phyloP scores from a whole-genome alignment of 495 filamentous ascomycete genomes.

The Tetracladium marchalianum region DNA sequence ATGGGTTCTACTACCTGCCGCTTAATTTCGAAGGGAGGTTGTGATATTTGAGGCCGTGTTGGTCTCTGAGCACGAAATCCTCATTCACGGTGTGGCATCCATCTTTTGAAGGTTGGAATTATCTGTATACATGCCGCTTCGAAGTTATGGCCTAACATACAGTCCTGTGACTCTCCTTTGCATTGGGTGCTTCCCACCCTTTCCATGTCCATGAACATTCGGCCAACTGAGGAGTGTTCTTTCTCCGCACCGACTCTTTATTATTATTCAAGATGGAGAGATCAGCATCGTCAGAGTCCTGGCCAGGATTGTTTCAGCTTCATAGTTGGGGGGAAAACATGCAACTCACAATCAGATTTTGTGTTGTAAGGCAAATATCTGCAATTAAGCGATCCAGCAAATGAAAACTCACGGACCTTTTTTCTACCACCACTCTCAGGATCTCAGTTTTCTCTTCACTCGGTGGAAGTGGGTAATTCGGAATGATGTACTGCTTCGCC shows the following conservation, averaged over 20 bases:
- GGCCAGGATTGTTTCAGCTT: neutral
- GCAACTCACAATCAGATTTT: constrained; percentile 37
- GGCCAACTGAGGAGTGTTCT: constrained; percentile 20
- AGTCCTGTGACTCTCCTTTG: constrained; percentile 46
- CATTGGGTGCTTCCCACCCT: constrained; percentile 33
- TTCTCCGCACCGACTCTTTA: constrained; percentile 20
- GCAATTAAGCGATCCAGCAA: constrained; percentile 51
- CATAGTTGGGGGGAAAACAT: constrained; percentile 17
- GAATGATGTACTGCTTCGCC: constrained; percentile 66
- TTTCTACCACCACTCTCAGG: constrained; percentile 56
- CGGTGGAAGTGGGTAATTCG: constrained; percentile 64
- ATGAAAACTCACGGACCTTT: constrained; percentile 60
- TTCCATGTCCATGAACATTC: constrained; percentile 12
- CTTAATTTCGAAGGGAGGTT: too few relatives aligned
- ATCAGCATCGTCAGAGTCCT: constrained; percentile 36
- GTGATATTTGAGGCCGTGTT: too few relatives aligned
- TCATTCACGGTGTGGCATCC: too few relatives aligned
- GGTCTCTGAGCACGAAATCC: too few relatives aligned
- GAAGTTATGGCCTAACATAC: constrained; percentile 34
- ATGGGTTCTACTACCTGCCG: too few relatives aligned
- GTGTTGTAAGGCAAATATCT: constrained; percentile 45
- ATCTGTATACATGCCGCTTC: neutral
- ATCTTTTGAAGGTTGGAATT: neutral
- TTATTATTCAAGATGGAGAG: constrained; percentile 25
- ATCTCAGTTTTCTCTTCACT: constrained; percentile 55